Conservation (phyloP, 2,329 filamentous ascomycete species). For the Conoideocrella luteorostrata region DNA sequence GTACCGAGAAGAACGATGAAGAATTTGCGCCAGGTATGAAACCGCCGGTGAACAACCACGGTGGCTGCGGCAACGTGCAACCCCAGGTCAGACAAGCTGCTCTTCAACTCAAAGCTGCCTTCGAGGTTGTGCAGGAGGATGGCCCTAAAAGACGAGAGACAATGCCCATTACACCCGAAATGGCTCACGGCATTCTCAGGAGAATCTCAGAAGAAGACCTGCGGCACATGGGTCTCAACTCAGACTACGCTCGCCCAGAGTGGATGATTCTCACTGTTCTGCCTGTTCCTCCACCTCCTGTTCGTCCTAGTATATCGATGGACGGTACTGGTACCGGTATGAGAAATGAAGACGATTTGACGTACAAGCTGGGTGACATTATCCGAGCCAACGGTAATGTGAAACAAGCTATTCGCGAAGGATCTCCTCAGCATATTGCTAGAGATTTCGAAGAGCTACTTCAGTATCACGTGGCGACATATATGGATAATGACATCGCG, state of each 20-base stretch:
- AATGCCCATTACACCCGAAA: conserved; percentile 72
- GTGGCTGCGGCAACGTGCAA: conserved; percentile 87
- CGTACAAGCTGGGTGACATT: conserved; percentile 97
- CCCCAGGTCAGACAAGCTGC: conserved; percentile 84
- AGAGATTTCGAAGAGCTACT: conserved; percentile 86
- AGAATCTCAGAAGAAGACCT: conserved; percentile 78
- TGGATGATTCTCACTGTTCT: conserved; percentile 98
- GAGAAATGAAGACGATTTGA: conserved; percentile 97
- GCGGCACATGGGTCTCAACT: conserved; percentile 81
- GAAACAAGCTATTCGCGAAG: conserved; percentile 81
- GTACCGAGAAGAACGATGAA: conserved; percentile 61
- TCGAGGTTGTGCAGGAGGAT: conserved; percentile 63
- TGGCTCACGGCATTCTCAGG: conserved; percentile 80
- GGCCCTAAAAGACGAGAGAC: conserved; percentile 70
- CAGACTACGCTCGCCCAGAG: conserved; percentile 90
- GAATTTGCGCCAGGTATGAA: conserved; percentile 58
- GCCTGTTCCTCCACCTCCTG: conserved; percentile 89
- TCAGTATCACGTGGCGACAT: conserved; percentile 97
- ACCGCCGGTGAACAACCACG: conserved; percentile 56
- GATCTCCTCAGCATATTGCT: conserved; percentile 84
- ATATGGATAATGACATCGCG: conserved; percentile 99
- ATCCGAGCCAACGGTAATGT: conserved; percentile 97
- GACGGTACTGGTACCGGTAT: conserved; percentile 88
- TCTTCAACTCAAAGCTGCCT: conserved; percentile 69
- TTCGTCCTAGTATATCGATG: conserved; percentile 94